Conservation (phyloP, 2,329 filamentous ascomycete species). For the Fusarium penzigii region DNA sequence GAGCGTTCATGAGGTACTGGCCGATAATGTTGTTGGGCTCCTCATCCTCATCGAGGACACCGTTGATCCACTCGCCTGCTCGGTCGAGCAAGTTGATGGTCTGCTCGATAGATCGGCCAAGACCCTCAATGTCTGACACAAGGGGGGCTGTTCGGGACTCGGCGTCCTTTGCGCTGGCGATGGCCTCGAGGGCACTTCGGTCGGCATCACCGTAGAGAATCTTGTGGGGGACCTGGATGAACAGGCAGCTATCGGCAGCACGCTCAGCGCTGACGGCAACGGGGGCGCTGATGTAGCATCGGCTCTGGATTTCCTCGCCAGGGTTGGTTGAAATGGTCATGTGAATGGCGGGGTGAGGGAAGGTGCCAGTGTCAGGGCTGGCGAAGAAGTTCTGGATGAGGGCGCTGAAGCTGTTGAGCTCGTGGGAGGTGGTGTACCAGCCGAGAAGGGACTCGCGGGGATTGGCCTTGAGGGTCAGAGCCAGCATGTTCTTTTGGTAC, state of each 20-base stretch:
- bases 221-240: slow-evolving; percentile 96
- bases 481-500: slow-evolving; percentile 99
- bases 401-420: slow-evolving; percentile 97
- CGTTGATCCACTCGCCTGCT: slow-evolving; percentile 88
- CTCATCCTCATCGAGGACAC: slow-evolving; percentile 90
- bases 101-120: slow-evolving; percentile 84
- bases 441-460: slow-evolving; percentile 93
- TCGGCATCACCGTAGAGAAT: slow-evolving; percentile 81
- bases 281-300: slow-evolving; percentile 92
- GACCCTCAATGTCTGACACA: slow-evolving; percentile 83
- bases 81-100: slow-evolving; percentile 88
- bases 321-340: slow-evolving; percentile 90
- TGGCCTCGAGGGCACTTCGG: slow-evolving; percentile 71
- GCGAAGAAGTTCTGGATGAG: slow-evolving; percentile 99
- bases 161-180: slow-evolving; percentile 76
- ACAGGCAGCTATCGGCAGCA: slow-evolving; percentile 92
- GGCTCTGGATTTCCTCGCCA: slow-evolving; percentile 83
- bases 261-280: slow-evolving; percentile 94
- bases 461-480: slow-evolving; percentile 88
- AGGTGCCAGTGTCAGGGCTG: slow-evolving; percentile 94
- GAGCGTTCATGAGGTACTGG: slow-evolving; percentile 91
- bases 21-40: slow-evolving; percentile 88
- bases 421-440: slow-evolving; percentile 97
- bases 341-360: slow-evolving; percentile 95
- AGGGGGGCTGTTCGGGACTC: slow-evolving; percentile 74